These are phyloP conservation scores for Cryptococcus wingfieldii DNA, from an alignment of 1,284 basidiomycete species.

Conservation along the genomic window DNA sequence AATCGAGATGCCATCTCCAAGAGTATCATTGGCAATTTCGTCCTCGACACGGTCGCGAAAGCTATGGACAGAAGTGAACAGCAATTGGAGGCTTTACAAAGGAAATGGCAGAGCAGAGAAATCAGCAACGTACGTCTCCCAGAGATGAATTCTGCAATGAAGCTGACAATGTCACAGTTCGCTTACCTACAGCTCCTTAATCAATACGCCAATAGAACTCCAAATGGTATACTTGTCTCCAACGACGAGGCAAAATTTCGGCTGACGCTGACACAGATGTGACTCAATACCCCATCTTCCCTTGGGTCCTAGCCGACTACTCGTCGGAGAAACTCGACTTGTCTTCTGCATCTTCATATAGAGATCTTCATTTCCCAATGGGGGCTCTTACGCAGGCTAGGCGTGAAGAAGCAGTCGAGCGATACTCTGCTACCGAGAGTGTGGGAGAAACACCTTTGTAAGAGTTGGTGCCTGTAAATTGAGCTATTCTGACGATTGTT, in stretches of 20 bases:
- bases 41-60: slow-evolving; percentile 47
- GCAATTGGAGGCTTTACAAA: slow-evolving; percentile 47
- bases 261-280: slow-evolving; percentile 55
- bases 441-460: slow-evolving; percentile 76
- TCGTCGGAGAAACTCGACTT: slow-evolving; percentile 70
- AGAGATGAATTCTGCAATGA: not conserved
- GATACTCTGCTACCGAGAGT: slow-evolving; percentile 73
- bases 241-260: slow-evolving; percentile 7
- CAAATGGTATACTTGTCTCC: slow-evolving; percentile 55
- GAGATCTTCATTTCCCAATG: slow-evolving; percentile 78
- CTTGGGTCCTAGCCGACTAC: slow-evolving; percentile 81
- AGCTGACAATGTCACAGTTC: slow-evolving; percentile 55
- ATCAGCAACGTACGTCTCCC: slow-evolving; percentile 70
- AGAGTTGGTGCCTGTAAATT: slow-evolving; percentile 8
- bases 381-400: slow-evolving; percentile 76
- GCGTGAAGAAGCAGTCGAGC: slow-evolving; percentile 64
- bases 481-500: not conserved
- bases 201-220: slow-evolving; percentile 83
- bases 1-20: slow-evolving; percentile 38
- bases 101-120: slow-evolving; percentile 78
- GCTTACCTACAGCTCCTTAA: slow-evolving; percentile 81
- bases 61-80: slow-evolving; percentile 44
- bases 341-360: slow-evolving; percentile 60
- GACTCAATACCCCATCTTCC: slow-evolving; percentile 93
- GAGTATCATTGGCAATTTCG: slow-evolving; percentile 44